These are phyloP conservation scores for Fusarium succisae DNA, from an alignment of 2,329 filamentous ascomycete species.

Conservation along the genomic window DNA sequence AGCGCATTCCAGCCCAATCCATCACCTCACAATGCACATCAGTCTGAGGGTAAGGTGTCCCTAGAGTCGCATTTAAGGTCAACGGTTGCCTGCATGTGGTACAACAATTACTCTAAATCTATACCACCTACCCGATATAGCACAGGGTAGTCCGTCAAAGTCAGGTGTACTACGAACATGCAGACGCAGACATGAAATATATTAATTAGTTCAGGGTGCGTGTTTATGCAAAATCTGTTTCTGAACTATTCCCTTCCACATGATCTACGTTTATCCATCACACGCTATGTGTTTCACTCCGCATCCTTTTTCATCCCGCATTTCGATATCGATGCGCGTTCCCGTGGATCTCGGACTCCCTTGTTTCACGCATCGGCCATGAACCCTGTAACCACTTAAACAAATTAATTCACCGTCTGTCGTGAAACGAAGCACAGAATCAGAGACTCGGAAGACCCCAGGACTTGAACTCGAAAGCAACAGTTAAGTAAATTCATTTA, in stretches of 20 bases:
- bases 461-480: not conserved
- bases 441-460: not conserved
- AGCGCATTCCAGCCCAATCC: constrained; percentile 1
- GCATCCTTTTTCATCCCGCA: constrained; percentile 35
- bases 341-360: constrained; percentile 19
- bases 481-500: not conserved
- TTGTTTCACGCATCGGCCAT: constrained; percentile 26
- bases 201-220: constrained; percentile 18
- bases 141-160: not conserved
- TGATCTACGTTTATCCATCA: constrained; percentile 18
- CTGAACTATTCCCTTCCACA: constrained; percentile 15
- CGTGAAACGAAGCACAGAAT: not conserved
- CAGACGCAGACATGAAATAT: not conserved
- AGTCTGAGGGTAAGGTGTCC: not conserved
- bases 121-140: not conserved
- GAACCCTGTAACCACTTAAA: constrained; percentile 12
- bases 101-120: not conserved
- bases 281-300: constrained; percentile 12
- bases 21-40: not conserved
- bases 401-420: not conserved
- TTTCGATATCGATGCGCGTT: constrained; percentile 14
- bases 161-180: constrained; percentile 5
- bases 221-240: constrained; percentile 13
- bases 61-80: not conserved
- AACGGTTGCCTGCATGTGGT: constrained; percentile 2